Percentiles rank a stretch among this genome's conserved stretches.
Conservation (phyloP, 257 asterid species). For the Craterostigma plantagineum region DNA sequence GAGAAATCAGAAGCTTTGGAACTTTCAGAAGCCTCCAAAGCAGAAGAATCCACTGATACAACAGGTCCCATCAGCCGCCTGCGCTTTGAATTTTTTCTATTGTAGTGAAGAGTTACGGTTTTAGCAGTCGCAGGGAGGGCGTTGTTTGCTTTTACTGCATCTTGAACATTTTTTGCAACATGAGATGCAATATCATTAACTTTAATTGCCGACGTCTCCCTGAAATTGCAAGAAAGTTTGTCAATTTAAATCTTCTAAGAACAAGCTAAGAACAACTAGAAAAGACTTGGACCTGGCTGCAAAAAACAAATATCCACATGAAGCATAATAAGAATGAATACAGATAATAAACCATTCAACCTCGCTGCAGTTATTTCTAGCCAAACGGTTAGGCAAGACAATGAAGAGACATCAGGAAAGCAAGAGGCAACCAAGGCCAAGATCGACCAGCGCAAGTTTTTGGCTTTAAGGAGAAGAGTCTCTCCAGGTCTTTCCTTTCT, state of each 20-base stretch:
- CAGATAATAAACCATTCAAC: slow-evolving; percentile 18
- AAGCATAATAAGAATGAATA: slow-evolving; percentile 2
- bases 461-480: slow-evolving; percentile 84
- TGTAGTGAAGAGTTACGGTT: slow-evolving; percentile 51
- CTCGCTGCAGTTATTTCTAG: slow-evolving; percentile 98
- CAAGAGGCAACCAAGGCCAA: slow-evolving; percentile 93
- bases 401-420: slow-evolving; percentile 73
- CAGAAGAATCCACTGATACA: slow-evolving; percentile 18
- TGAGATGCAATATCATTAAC: slow-evolving; percentile 82
- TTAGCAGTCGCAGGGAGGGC: slow-evolving; percentile 59
- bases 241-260: slow-evolving; percentile 11
- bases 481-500: slow-evolving; percentile 73
- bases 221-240: slow-evolving; percentile 19
- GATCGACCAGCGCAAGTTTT: slow-evolving; percentile 91
- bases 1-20: slow-evolving; percentile 27
- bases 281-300: too few species aligned
- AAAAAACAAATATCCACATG: not conserved
- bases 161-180: slow-evolving; percentile 77
- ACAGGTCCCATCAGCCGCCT: slow-evolving; percentile 60
- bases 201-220: slow-evolving; percentile 96
- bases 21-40: slow-evolving; percentile 24
- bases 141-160: slow-evolving; percentile 86
- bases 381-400: slow-evolving; percentile 90
- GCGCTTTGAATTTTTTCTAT: slow-evolving; percentile 71
- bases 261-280: slow-evolving; percentile 7